Base-by-base conservation (phyloP, 768 basidiomycete species). In the Leccinum uliginosum region DNA sequence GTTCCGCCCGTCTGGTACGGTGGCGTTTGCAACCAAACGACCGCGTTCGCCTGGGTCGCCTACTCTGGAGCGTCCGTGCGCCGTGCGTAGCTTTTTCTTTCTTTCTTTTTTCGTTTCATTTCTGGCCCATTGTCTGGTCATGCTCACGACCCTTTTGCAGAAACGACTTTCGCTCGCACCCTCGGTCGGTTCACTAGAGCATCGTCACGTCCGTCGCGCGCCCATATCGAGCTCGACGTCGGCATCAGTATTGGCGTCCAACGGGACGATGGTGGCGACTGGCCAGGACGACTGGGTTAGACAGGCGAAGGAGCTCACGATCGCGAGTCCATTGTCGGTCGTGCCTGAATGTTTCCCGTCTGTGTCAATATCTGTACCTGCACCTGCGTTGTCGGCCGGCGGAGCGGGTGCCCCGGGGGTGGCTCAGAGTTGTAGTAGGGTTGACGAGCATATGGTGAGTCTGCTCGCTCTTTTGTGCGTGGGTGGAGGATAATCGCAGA, bases 281-380 rank as follows among this genome's bases (percentile, higher is more conserved):
- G 69, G 73, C 17, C 78, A 82, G 9, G 89, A 89, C 56, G 88
- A 91, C 65, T 91, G 87, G 89, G 88, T 91, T 11, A 75, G 77
- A 56, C 86, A 85, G 65, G 81, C 89, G 4, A 78, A 81, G 53
- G 84, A 80, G 48, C 77, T 91, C 58, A 78, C 80, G n/a, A 86
- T 91, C 38, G 14, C 62, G 46, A 69, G 67, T 27, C 67, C 67
- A 14, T 44, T 67, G 24, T 50, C 63, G 6, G 58, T 66, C 55
- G 47, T 60, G 29, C 47, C 59, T 6, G 67, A 17, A 35, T 35
- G 59, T 12, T 62, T 58, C 19, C 56, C 56, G 34, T 26, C 49
- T n/a, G 44, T 15, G 0, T 38, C 35, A 17, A 7, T 38, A 38
- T 38, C 35, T 17, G 35, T 17, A 38, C 17, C 35, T 38, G 35